Percentiles rank a stretch among this genome's conserved stretches.
Conservation (phyloP, 2,329 filamentous ascomycete genomes). For the Phyllosticta citribraziliensis region DNA sequence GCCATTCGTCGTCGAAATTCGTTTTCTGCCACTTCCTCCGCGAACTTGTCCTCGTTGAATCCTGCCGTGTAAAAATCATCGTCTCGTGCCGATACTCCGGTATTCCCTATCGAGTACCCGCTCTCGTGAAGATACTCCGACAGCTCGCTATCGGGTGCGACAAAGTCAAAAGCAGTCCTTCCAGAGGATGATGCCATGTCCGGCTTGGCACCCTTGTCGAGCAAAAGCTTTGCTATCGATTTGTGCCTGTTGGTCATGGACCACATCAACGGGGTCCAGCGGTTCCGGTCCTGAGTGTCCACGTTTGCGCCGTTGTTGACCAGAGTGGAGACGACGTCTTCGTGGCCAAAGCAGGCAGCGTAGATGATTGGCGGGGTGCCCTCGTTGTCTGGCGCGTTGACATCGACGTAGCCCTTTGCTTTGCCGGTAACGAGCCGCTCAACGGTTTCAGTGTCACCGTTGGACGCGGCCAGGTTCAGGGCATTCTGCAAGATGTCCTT, state of each 20-base stretch:
- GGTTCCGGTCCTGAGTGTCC: slow-evolving; percentile 88
- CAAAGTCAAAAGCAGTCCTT: slow-evolving; percentile 90
- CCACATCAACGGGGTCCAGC: slow-evolving; percentile 99
- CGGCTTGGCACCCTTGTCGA: slow-evolving; percentile 90
- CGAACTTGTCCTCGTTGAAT: slow-evolving; percentile 85
- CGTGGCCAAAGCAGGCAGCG: slow-evolving; percentile 95
- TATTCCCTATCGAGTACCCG: slow-evolving; percentile 79
- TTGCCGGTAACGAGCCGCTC: slow-evolving; percentile 64
- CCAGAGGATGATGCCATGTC: slow-evolving; percentile 92
- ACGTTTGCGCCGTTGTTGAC: slow-evolving; percentile 80
- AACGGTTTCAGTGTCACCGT: slow-evolving; percentile 80
- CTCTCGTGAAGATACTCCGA: slow-evolving; percentile 91
- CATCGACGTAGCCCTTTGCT: slow-evolving; percentile 66
- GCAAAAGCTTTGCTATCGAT: slow-evolving; percentile 80
- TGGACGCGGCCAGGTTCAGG: slow-evolving; percentile 90
- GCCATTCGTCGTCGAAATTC: slow-evolving; percentile 96
- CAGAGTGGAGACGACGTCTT: slow-evolving; percentile 73
- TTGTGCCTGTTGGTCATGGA: slow-evolving; percentile 99
- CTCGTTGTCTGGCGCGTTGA: slow-evolving; percentile 84
- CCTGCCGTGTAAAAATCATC: slow-evolving; percentile 94
- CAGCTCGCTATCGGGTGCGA: slow-evolving; percentile 90
- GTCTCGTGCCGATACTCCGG: slow-evolving; percentile 49
- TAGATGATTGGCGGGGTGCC: slow-evolving; percentile 96
- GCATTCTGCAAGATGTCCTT: slow-evolving; percentile 72
- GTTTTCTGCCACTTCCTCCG: slow-evolving; percentile 94